Evolutionary conservation across 2,329 filamentous ascomycete genomes (phyloP).

Genomic region (Pseudopithomyces maydicus): DNA sequence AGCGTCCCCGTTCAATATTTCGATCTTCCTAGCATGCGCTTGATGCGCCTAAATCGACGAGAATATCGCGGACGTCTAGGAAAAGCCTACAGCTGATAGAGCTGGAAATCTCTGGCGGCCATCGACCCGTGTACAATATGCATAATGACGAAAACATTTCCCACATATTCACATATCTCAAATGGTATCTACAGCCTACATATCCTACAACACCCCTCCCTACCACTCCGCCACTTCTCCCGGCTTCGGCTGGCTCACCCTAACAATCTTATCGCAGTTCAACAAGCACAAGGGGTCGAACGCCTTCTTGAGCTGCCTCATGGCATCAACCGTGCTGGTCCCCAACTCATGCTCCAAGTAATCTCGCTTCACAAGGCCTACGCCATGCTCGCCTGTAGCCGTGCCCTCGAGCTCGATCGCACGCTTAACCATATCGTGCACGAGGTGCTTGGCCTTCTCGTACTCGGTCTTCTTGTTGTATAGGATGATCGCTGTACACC

Average conservation of each 20-base stretch:
- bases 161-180: no score
- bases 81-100: no score
- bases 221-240: constrained; percentile 57
- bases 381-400: constrained; percentile 83
- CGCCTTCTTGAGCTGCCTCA: constrained; percentile 84
- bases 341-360: constrained; percentile 81
- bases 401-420: constrained; percentile 86
- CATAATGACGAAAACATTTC: no score
- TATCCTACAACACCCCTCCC: constrained; percentile 1
- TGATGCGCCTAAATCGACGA: no score
- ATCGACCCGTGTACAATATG: no score
- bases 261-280: constrained; percentile 69
- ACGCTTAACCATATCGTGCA: constrained; percentile 84
- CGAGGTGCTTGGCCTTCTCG: constrained; percentile 69
- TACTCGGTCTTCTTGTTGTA: constrained; percentile 70
- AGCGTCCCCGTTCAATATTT: no score
- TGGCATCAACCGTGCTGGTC: constrained; percentile 74
- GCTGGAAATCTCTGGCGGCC: no score
- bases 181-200: constrained; percentile 1
- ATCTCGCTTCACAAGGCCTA: constrained; percentile 83
- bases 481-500: constrained; percentile 60
- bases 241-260: constrained; percentile 55
- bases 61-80: no score
- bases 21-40: no score
- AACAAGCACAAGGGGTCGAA: constrained; percentile 74